A percentile compares a stretch with the other conserved stretches of the same genome.
phyloP scores from a whole-genome alignment of 257 asterid species.

The Paulownia fortunei region DNA sequence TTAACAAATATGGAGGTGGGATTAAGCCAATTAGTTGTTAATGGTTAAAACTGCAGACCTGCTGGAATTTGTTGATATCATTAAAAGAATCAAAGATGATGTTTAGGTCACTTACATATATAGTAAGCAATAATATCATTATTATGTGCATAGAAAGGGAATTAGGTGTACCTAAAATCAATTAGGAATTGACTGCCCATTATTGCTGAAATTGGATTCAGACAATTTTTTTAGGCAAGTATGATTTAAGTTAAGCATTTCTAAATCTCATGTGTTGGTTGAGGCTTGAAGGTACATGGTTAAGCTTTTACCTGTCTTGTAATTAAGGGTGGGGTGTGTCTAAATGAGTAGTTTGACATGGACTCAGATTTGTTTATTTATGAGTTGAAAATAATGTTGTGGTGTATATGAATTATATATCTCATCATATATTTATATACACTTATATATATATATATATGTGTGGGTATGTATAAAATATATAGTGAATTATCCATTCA shows the following conservation, averaged over 20 bases:
- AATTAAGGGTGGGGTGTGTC: too few species aligned
- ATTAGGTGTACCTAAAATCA: slow-evolving; percentile 30
- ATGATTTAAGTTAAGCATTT: background rate
- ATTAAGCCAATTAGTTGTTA: slow-evolving; percentile 5
- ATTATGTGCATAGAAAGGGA: slow-evolving; percentile 9
- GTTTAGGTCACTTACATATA: background rate
- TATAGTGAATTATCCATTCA: too few species aligned
- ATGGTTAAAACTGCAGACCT: background rate
- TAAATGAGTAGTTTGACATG: too few species aligned
- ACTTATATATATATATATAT: too few species aligned
- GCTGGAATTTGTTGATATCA: slow-evolving; percentile 3
- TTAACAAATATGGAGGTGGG: background rate
- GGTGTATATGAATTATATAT: too few species aligned
- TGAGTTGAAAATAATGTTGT: too few species aligned
- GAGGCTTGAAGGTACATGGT: too few species aligned
- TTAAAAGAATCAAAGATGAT: background rate
- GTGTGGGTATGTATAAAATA: too few species aligned
- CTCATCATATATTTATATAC: too few species aligned
- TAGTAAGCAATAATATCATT: slow-evolving; percentile 5
- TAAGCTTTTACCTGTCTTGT: too few species aligned
- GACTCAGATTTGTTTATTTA: too few species aligned
- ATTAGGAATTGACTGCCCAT: background rate
- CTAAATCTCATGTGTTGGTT: background rate
- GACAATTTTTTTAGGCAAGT: background rate
- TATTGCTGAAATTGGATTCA: background rate